These are phyloP conservation scores for Saussurea involucrata DNA, from an alignment of 129 eudicot species.

Conservation along the genomic window DNA sequence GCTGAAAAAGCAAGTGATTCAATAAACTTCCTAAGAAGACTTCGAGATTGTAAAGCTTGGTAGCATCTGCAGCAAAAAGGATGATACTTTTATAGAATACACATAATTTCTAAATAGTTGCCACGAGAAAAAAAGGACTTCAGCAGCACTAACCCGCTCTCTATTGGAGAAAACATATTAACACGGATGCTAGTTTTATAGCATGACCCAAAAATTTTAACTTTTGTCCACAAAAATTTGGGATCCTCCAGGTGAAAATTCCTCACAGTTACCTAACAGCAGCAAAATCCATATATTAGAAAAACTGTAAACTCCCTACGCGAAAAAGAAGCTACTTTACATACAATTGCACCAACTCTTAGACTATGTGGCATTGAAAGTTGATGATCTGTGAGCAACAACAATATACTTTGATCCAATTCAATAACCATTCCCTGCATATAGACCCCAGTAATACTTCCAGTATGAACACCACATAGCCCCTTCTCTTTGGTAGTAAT, in stretches of 20 bases:
- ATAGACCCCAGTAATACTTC: slow-evolving; percentile 63
- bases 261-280: slow-evolving; percentile 60
- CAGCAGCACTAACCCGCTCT: slow-evolving; percentile 55
- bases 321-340: slow-evolving; percentile 29
- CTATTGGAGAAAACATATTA: slow-evolving; percentile 71
- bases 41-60: slow-evolving; percentile 40
- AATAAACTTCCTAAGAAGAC: slow-evolving; percentile 77
- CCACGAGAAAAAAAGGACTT: neutral
- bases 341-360: slow-evolving; percentile 86
- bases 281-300: slow-evolving; percentile 12
- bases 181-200: slow-evolving; percentile 61
- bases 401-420: slow-evolving; percentile 63
- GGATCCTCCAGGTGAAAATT: slow-evolving; percentile 82
- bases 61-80: slow-evolving; percentile 46
- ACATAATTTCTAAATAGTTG: neutral
- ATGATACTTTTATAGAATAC: neutral
- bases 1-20: slow-evolving; percentile 72
- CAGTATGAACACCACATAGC: slow-evolving; percentile 50
- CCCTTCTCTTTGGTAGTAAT: slow-evolving; percentile 19
- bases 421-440: slow-evolving; percentile 84
- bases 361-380: slow-evolving; percentile 56
- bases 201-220: slow-evolving; percentile 80
- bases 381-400: slow-evolving; percentile 65
- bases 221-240: slow-evolving; percentile 62
- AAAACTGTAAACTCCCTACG: neutral